Evolutionary conservation across 2,329 filamentous ascomycete species (phyloP).

Genomic region (Fusarium torreyae): DNA sequence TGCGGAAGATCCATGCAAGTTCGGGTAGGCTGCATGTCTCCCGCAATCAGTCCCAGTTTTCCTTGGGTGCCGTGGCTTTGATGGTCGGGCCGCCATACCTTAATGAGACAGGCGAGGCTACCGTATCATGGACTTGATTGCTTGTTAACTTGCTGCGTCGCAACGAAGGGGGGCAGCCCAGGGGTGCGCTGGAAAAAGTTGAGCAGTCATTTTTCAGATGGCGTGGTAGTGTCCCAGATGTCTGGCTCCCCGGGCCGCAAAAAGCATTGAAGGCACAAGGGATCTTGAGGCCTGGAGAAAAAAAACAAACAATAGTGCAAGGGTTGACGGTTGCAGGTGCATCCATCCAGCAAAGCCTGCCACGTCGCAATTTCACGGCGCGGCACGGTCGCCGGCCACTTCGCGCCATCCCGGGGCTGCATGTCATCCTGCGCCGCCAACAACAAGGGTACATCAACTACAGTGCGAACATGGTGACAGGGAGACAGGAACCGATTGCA

Average conservation of each 20-base stretch:
- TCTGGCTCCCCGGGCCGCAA: constrained; percentile 19
- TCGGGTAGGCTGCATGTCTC: constrained; percentile 54
- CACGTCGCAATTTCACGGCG: constrained; percentile 53
- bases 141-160: constrained; percentile 7
- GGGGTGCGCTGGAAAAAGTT: constrained; percentile 5
- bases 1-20: constrained; percentile 54
- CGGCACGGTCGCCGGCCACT: constrained; percentile 48
- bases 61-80: constrained; percentile 40
- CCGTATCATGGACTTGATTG: constrained; percentile 35
- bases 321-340: constrained; percentile 34
- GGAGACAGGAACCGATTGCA: constrained; percentile 29
- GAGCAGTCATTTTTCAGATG: constrained; percentile 10
- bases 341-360: constrained; percentile 44
- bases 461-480: constrained; percentile 36
- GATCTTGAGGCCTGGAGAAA: constrained; percentile 6
- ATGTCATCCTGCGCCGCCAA: constrained; percentile 49
- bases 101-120: constrained; percentile 40
- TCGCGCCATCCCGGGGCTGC: constrained; percentile 51
- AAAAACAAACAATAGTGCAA: constrained; percentile 21
- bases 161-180: constrained; percentile 3
- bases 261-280: constrained; percentile 14
- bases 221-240: constrained; percentile 19
- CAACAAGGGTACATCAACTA: constrained; percentile 23
- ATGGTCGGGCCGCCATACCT: constrained; percentile 44
- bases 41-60: constrained; percentile 52